Conservation (phyloP, 2,329 filamentous ascomycete species). For the Aureobasidium sp. region DNA sequence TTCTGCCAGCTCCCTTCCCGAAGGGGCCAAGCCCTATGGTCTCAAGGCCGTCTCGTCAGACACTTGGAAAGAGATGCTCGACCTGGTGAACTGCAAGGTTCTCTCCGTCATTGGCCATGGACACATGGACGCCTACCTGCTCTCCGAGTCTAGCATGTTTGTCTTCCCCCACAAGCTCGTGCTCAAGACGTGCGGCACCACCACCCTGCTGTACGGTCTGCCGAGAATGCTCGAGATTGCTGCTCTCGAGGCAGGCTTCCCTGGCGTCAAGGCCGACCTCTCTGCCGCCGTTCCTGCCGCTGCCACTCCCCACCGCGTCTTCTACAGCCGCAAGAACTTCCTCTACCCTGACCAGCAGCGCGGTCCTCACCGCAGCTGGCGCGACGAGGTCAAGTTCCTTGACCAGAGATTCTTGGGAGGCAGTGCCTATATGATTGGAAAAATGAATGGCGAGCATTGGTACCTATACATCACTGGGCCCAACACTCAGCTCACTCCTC, state of each 20-base stretch:
- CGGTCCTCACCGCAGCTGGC: slow-evolving; percentile 94
- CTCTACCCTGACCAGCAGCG: slow-evolving; percentile 90
- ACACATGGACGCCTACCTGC: slow-evolving; percentile 88
- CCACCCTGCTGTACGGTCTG: slow-evolving; percentile 81
- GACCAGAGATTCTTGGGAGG: slow-evolving; percentile 88
- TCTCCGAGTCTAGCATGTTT: slow-evolving; percentile 99
- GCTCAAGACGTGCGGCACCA: slow-evolving; percentile 96
- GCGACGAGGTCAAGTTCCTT: slow-evolving; percentile 86
- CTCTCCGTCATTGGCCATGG: slow-evolving; percentile 90
- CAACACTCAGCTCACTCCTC: slow-evolving; percentile 70
- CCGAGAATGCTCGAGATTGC: slow-evolving; percentile 91
- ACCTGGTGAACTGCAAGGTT: slow-evolving; percentile 97
- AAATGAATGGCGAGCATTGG: slow-evolving; percentile 99
- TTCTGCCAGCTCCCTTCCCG: slow-evolving; percentile 64
- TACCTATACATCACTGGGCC: slow-evolving; percentile 95
- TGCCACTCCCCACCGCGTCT: slow-evolving; percentile 88
- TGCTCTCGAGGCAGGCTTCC: slow-evolving; percentile 79
- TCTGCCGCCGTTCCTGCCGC: slow-evolving; percentile 62
- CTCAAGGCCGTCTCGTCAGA: slow-evolving; percentile 80
- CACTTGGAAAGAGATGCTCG: slow-evolving; percentile 92
- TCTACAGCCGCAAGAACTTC: slow-evolving; percentile 99
- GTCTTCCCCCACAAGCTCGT: slow-evolving; percentile 99
- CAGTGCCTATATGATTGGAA: slow-evolving; percentile 98
- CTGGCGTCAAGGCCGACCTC: slow-evolving; percentile 63
- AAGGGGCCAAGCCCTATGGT: slow-evolving; percentile 63